Percentiles rank a stretch among this genome's conserved stretches.
These are phyloP conservation scores for Veloporphyrellus conicus DNA, from an alignment of 1,284 basidiomycete species.

Conservation along the genomic window DNA sequence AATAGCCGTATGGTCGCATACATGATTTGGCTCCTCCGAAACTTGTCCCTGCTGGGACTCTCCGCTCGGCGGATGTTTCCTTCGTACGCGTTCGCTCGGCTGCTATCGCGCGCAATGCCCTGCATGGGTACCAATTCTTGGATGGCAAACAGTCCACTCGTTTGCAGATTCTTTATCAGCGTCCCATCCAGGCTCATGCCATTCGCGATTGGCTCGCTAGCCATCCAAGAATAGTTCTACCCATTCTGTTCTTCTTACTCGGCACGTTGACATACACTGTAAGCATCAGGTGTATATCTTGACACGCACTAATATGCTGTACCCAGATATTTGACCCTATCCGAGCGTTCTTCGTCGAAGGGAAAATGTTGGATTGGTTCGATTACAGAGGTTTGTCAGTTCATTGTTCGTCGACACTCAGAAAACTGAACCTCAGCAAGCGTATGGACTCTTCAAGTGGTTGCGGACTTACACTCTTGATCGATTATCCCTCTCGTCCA, in stretches of 20 bases:
- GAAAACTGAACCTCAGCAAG: conserved; percentile 35
- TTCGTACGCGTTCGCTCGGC: conserved; percentile 69
- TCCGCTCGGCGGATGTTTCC: conserved; percentile 60
- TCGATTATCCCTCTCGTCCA: conserved; percentile 37
- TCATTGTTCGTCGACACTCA: neutral
- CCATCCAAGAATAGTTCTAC: conserved; percentile 86
- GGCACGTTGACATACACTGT: conserved; percentile 88
- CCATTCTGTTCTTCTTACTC: conserved; percentile 80
- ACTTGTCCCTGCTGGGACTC: conserved; percentile 63
- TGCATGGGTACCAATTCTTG: conserved; percentile 65
- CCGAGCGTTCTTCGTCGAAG: conserved; percentile 79
- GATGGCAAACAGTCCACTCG: conserved; percentile 42
- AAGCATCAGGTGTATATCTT: conserved; percentile 24
- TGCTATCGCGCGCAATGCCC: conserved; percentile 78
- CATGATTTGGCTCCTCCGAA: conserved; percentile 59
- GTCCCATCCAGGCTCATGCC: conserved; percentile 72
- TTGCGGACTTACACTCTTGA: conserved; percentile 55
- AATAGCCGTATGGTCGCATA: conserved; percentile 81
- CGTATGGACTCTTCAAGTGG: conserved; percentile 66
- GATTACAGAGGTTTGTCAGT: conserved; percentile 56
- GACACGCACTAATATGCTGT: neutral
- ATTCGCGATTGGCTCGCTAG: conserved; percentile 78
- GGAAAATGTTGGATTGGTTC: conserved; percentile 81
- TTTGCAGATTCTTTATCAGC: conserved; percentile 66
- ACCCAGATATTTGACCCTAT: conserved; percentile 88